Conservation (phyloP, 2,329 filamentous ascomycete species). For the Thelonectria rubi region DNA sequence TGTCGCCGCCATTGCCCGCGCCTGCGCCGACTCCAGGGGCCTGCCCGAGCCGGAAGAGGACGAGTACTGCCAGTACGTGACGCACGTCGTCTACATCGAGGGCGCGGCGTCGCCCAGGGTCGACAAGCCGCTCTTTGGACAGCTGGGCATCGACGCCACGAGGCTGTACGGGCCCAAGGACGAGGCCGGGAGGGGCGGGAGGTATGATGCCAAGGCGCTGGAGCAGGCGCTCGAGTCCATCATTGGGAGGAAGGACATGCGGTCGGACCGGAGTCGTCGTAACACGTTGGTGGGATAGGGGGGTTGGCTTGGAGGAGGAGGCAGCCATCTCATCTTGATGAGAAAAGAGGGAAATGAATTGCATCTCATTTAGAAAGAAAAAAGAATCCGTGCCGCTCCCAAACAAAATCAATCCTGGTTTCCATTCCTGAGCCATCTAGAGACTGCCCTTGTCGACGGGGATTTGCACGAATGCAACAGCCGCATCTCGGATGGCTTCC, state of each 20-base stretch:
- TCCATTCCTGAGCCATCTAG: background rate
- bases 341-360: background rate
- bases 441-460: background rate
- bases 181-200: slow-evolving; percentile 53
- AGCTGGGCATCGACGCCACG: slow-evolving; percentile 79
- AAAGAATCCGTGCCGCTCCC: slow-evolving; percentile 6
- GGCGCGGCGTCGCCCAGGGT: slow-evolving; percentile 75
- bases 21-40: slow-evolving; percentile 74
- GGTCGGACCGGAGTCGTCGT: slow-evolving; percentile 52
- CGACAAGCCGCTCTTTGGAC: slow-evolving; percentile 69
- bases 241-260: slow-evolving; percentile 64
- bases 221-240: slow-evolving; percentile 80
- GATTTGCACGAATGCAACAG: background rate
- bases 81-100: slow-evolving; percentile 83
- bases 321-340: background rate
- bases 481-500: background rate
- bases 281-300: slow-evolving; percentile 53
- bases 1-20: slow-evolving; percentile 78
- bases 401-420: background rate
- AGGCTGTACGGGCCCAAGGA: slow-evolving; percentile 76
- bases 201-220: slow-evolving; percentile 81
- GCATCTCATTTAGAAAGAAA: background rate
- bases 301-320: background rate
- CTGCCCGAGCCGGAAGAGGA: slow-evolving; percentile 48
- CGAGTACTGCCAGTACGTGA: slow-evolving; percentile 76